Percentiles rank a stretch among this genome's conserved stretches.
These are phyloP conservation scores for Ophidiomyces ophidiicola DNA, from an alignment of 2,329 filamentous ascomycete species.

Conservation along the genomic window DNA sequence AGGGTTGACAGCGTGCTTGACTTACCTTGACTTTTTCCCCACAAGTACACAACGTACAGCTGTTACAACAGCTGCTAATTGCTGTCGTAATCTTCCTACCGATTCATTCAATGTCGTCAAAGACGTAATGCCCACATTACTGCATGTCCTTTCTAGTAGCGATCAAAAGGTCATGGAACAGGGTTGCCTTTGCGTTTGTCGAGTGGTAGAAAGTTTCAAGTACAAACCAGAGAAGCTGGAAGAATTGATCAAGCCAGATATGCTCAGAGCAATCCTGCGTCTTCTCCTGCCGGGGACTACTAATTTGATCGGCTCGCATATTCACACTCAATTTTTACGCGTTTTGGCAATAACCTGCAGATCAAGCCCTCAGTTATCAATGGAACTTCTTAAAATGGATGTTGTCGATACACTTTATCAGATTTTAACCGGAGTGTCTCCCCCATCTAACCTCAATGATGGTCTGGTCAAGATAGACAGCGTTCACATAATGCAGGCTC, in stretches of 20 bases:
- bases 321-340: conserved; percentile 91
- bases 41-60: conserved; percentile 94
- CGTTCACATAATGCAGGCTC: conserved; percentile 94
- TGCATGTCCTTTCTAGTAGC: conserved; percentile 79
- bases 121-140: conserved; percentile 91
- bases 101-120: conserved; percentile 84
- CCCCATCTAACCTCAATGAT: conserved; percentile 65
- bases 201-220: conserved; percentile 95
- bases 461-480: conserved; percentile 62
- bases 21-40: conserved; percentile 92
- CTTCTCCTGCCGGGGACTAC: conserved; percentile 87
- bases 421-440: conserved; percentile 89
- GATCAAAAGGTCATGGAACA: conserved; percentile 97
- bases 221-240: conserved; percentile 78
- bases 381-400: conserved; percentile 88
- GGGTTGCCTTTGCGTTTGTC: conserved; percentile 84
- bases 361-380: conserved; percentile 74
- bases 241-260: conserved; percentile 75
- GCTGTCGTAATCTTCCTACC: conserved; percentile 89
- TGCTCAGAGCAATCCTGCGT: conserved; percentile 72
- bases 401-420: conserved; percentile 96
- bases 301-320: conserved; percentile 83
- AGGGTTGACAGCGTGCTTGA: conserved; percentile 86
- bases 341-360: conserved; percentile 83
- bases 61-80: conserved; percentile 94